These are phyloP conservation scores for Platanus orientalis DNA, from an alignment of 164 flowering plant genomes.

Conservation along the genomic window DNA sequence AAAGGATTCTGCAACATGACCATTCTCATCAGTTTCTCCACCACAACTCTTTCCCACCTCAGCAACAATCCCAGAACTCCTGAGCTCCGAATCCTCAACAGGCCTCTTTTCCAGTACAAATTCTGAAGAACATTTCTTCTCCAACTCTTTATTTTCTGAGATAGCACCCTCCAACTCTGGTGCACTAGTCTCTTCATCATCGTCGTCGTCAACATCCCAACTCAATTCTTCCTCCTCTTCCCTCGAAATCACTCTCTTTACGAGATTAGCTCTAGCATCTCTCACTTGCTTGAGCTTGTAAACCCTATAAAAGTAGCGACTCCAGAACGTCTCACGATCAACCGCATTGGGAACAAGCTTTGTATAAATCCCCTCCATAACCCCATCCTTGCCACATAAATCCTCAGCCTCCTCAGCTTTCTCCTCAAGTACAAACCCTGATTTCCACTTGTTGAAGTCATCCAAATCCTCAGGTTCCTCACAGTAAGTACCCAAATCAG, in stretches of 20 bases:
- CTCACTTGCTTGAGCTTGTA: conserved; percentile 59
- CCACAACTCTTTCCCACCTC: background rate
- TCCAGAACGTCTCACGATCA: too few relatives aligned
- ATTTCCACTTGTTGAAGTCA: too few relatives aligned
- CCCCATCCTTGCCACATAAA: too few relatives aligned
- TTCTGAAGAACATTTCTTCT: conserved; percentile 1
- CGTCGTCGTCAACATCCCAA: conserved; percentile 66
- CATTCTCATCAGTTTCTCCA: background rate
- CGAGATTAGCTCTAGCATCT: conserved; percentile 68
- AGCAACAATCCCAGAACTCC: conserved; percentile 2
- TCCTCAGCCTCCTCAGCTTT: too few relatives aligned
- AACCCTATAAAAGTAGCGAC: too few relatives aligned
- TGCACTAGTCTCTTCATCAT: conserved; percentile 9
- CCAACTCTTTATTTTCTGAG: background rate
- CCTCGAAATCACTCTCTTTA: too few relatives aligned
- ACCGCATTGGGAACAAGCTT: too few relatives aligned
- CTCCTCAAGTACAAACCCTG: too few relatives aligned
- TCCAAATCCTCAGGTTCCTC: too few relatives aligned
- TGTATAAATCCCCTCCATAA: too few relatives aligned
- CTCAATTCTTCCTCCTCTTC: too few relatives aligned
- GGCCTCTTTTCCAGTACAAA: background rate
- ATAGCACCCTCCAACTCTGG: conserved; percentile 1
- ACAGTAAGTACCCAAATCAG: conserved; percentile 53
- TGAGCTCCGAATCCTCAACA: conserved; percentile 9
- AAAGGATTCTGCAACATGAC: conserved; percentile 11